Conservation (phyloP, 257 asterid genomes). For the Plantago major region DNA sequence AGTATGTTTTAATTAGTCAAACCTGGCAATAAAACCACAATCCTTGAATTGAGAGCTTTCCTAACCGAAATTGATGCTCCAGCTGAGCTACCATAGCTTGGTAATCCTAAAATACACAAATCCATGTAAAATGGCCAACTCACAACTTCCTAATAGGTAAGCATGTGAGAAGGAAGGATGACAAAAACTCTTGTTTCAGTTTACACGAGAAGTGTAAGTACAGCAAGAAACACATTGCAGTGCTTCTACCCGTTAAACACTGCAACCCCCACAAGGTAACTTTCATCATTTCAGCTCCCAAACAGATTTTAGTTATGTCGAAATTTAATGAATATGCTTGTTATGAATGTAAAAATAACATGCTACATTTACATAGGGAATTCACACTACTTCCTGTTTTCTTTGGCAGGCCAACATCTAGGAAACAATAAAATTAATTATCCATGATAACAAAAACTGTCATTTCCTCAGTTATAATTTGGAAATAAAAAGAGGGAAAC, state of each 20-base stretch:
- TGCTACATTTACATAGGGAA: neutral
- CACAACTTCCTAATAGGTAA: conserved; percentile 12
- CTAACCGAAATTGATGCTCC: conserved; percentile 91
- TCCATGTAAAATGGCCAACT: conserved; percentile 9
- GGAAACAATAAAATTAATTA: neutral
- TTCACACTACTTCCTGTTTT: conserved; percentile 7
- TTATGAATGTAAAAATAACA: neutral
- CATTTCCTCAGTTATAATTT: neutral
- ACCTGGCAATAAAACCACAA: conserved; percentile 99
- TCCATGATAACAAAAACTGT: neutral
- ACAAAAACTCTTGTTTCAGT: conserved; percentile 13
- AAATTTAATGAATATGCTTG: conserved; percentile 2
- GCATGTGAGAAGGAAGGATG: conserved; percentile 10
- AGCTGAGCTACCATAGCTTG: conserved; percentile 99
- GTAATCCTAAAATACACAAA: conserved; percentile 60
- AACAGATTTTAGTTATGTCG: conserved; percentile 6
- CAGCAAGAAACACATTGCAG: conserved; percentile 1
- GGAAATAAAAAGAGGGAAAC: conserved; percentile 3
- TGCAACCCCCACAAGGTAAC: neutral
- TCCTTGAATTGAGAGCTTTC: conserved; percentile 94
- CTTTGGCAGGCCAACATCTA: neutral
- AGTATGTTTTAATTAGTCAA: conserved; percentile 18
- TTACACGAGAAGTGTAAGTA: conserved; percentile 15
- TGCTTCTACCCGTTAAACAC: neutral
- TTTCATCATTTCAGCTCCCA: neutral